Percentiles rank a stretch among this genome's conserved stretches.
These are phyloP conservation scores for Tetracladium maxilliforme DNA, from an alignment of 2,329 filamentous ascomycete species.

Conservation along the genomic window DNA sequence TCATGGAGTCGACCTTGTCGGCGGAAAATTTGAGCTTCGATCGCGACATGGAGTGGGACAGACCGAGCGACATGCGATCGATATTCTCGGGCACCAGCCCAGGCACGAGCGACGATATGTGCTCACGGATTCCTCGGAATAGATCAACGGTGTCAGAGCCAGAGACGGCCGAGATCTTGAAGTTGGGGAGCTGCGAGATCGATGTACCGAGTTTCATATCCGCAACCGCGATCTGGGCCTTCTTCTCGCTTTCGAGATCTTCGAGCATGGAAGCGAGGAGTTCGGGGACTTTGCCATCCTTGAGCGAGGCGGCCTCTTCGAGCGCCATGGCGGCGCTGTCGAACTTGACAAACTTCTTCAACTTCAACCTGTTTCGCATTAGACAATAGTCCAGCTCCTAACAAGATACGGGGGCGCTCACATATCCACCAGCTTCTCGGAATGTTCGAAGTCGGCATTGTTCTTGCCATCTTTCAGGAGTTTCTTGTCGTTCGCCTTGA, in stretches of 20 bases:
- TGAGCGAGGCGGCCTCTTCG: constrained; percentile 76
- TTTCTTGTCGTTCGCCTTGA: constrained; percentile 99
- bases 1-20: constrained; percentile 99
- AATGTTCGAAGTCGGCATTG: constrained; percentile 58
- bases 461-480: constrained; percentile 83
- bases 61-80: constrained; percentile 87
- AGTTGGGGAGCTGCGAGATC: constrained; percentile 80
- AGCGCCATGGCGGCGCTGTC: constrained; percentile 83
- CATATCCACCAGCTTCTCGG: constrained; percentile 76
- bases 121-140: constrained; percentile 86
- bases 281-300: constrained; percentile 89
- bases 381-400: too few species aligned
- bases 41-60: constrained; percentile 89
- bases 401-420: too few species aligned
- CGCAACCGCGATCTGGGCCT: constrained; percentile 83
- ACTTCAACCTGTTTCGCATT: constrained; percentile 53
- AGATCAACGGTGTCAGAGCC: constrained; percentile 75
- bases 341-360: constrained; percentile 97
- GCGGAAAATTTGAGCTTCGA: constrained; percentile 98
- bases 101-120: constrained; percentile 80
- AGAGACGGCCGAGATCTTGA: constrained; percentile 73
- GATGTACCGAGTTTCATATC: constrained; percentile 85
- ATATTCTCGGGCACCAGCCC: constrained; percentile 75
- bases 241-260: constrained; percentile 92
- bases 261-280: constrained; percentile 72